Evolutionary conservation across 768 basidiomycete genomes (phyloP).

Genomic region (Gyrodon lividus): DNA sequence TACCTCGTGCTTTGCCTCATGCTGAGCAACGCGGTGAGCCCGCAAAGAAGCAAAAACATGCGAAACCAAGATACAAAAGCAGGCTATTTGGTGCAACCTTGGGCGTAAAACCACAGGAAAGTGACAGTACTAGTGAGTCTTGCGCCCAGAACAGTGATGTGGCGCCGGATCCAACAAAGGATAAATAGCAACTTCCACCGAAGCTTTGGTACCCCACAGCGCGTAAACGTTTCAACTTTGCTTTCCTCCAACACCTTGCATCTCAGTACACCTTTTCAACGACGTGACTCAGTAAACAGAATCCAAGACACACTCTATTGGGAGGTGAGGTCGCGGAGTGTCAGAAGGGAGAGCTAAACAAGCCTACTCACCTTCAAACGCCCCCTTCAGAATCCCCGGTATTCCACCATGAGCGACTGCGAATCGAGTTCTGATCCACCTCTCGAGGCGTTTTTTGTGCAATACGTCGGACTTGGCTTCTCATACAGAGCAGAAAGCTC

Average conservation of each 20-base stretch:
- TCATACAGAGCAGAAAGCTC: conserved; percentile 10
- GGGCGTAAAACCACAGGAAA: not conserved
- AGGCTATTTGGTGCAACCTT: not conserved
- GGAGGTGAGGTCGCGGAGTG: too few relatives aligned
- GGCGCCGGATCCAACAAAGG: too few relatives aligned
- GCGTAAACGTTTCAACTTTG: too few relatives aligned
- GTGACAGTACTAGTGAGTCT: too few relatives aligned
- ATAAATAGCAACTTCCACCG: conserved; percentile 36
- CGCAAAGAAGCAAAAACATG: not conserved
- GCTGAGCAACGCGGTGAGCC: not conserved
- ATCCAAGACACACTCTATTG: too few relatives aligned
- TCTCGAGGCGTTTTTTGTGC: conserved; percentile 26
- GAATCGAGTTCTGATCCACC: conserved; percentile 3
- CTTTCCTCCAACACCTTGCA: too few relatives aligned
- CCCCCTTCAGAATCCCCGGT: not conserved
- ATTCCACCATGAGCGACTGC: not conserved
- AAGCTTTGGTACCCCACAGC: conserved; percentile 10
- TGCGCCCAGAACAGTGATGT: not conserved
- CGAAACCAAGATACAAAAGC: too few relatives aligned
- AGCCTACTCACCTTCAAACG: not conserved
- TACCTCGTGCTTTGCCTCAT: too few relatives aligned
- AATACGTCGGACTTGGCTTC: conserved; percentile 16
- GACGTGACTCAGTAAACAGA: too few relatives aligned
- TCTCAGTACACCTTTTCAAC: too few relatives aligned
- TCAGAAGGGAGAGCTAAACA: not conserved